Conservation (phyloP, 768 basidiomycete species). For the Gelatoporia subvermispora region DNA sequence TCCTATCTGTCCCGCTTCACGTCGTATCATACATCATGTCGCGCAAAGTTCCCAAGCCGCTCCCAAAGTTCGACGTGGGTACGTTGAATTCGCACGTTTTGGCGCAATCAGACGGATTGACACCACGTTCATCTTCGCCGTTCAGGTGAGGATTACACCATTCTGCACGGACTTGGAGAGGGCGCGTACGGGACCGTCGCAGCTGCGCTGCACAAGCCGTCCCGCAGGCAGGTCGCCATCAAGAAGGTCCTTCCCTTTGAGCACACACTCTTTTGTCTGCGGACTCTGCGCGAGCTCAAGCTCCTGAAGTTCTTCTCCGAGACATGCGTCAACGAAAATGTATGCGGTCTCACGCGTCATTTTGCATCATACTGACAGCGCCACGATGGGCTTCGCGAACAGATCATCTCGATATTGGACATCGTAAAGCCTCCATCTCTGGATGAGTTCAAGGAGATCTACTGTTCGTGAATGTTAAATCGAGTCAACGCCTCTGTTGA, state of each 20-base stretch:
- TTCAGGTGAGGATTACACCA: slow-evolving; percentile 66
- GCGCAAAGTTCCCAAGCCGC: slow-evolving; percentile 52
- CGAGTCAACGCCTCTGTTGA: slow-evolving; percentile 3
- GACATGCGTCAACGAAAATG: slow-evolving; percentile 77
- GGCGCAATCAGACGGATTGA: neutral
- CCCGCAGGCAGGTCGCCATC: slow-evolving; percentile 84
- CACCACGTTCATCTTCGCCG: slow-evolving; percentile 1
- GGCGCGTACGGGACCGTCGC: slow-evolving; percentile 90
- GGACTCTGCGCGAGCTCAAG: slow-evolving; percentile 89
- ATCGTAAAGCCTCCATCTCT: slow-evolving; percentile 77
- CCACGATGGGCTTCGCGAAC: neutral
- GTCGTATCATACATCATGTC: slow-evolving; percentile 35
- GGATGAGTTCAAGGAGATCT: slow-evolving; percentile 82
- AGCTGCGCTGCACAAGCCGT: slow-evolving; percentile 80
- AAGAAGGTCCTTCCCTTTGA: slow-evolving; percentile 96
- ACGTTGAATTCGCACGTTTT: slow-evolving; percentile 9
- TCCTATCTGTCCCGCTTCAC: slow-evolving; percentile 19
- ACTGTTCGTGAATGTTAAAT: slow-evolving; percentile 45
- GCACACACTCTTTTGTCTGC: slow-evolving; percentile 85
- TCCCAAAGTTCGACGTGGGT: slow-evolving; percentile 75
- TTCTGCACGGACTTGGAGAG: slow-evolving; percentile 73
- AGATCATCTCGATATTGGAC: slow-evolving; percentile 93
- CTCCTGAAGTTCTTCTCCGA: slow-evolving; percentile 82
- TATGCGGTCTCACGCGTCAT: slow-evolving; percentile 24
- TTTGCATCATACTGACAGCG: slow-evolving; percentile 3